phyloP scores from a whole-genome alignment of 108 stramenopile genomes.

The Epithemia pelagica region DNA sequence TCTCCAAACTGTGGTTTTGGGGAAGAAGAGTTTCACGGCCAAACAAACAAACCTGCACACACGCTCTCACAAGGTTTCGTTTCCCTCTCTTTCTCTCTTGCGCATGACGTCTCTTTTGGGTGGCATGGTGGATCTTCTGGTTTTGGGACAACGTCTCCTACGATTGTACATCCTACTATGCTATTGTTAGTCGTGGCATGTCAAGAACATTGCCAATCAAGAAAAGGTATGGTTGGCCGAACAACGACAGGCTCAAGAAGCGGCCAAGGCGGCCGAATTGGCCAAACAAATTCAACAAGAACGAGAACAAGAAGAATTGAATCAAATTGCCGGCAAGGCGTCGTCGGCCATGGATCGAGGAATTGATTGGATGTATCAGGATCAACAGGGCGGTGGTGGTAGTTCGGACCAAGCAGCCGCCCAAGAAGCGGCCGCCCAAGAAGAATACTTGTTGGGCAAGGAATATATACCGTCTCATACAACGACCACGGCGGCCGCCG shows the following conservation, averaged over 20 bases:
- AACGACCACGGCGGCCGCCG: background rate
- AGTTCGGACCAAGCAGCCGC: slow-evolving; percentile 53
- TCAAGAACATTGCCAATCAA: slow-evolving; percentile 86
- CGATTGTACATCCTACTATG: background rate
- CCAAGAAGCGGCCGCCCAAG: slow-evolving; percentile 54
- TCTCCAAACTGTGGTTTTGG: too few species aligned
- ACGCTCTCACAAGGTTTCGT: too few species aligned
- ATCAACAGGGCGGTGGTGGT: slow-evolving; percentile 20
- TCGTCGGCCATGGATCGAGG: slow-evolving; percentile 56
- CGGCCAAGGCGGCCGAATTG: slow-evolving; percentile 72
- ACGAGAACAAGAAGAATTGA: slow-evolving; percentile 85
- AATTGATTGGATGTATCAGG: slow-evolving; percentile 94
- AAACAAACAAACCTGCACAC: too few species aligned
- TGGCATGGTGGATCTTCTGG: background rate
- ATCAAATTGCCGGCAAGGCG: slow-evolving; percentile 64
- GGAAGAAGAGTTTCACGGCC: too few species aligned
- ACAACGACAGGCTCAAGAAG: slow-evolving; percentile 80
- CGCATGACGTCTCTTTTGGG: background rate
- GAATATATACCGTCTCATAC: slow-evolving; percentile 37
- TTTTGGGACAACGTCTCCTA: background rate
- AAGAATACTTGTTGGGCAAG: slow-evolving; percentile 90
- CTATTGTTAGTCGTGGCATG: slow-evolving; percentile 72
- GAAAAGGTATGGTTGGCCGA: slow-evolving; percentile 95
- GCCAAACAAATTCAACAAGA: slow-evolving; percentile 87
- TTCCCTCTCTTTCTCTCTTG: background rate